Evolutionary conservation across 2,329 filamentous ascomycete species (phyloP).

Genomic region (Apiospora arundinis): DNA sequence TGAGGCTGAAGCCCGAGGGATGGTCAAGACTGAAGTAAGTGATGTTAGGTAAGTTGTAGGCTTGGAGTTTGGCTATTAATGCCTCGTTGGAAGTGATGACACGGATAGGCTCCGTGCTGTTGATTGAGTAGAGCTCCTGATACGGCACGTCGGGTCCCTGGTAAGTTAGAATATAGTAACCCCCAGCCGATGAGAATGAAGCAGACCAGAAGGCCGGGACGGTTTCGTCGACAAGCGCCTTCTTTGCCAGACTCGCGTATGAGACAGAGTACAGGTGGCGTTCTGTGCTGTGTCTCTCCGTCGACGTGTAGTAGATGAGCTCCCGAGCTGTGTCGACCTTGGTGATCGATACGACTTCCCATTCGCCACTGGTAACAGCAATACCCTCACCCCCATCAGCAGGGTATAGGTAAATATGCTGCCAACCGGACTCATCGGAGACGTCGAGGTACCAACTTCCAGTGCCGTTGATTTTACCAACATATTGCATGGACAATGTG

Average conservation of each 20-base stretch:
- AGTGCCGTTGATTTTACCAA: constrained; percentile 51
- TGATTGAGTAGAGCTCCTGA: constrained; percentile 68
- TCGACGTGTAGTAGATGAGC: constrained; percentile 69
- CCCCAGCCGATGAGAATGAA: constrained; percentile 66
- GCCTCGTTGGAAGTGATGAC: constrained; percentile 66
- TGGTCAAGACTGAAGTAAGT: constrained; percentile 68
- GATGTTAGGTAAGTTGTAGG: constrained; percentile 68
- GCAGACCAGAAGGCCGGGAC: constrained; percentile 66
- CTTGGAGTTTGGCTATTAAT: constrained; percentile 59
- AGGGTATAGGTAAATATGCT: constrained; percentile 69
- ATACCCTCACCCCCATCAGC: constrained; percentile 60
- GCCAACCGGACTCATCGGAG: constrained; percentile 70
- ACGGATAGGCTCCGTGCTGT: constrained; percentile 58
- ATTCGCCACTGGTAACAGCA: constrained; percentile 68
- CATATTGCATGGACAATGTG: constrained; percentile 59
- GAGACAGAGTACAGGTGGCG: constrained; percentile 72
- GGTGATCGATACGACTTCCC: constrained; percentile 67
- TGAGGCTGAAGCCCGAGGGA: constrained; percentile 65
- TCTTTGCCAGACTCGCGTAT: constrained; percentile 59
- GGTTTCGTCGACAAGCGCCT: constrained; percentile 66
- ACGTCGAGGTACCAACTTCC: constrained; percentile 68
- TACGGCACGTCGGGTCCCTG: constrained; percentile 71
- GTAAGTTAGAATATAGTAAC: constrained; percentile 72
- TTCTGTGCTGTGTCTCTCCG: constrained; percentile 70
- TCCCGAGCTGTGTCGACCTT: constrained; percentile 63